Evolutionary conservation across 1,284 basidiomycete species (phyloP), one percentile per base, ranked within the genome.

Genomic region (Microbotryomycetes sp.): DNA sequence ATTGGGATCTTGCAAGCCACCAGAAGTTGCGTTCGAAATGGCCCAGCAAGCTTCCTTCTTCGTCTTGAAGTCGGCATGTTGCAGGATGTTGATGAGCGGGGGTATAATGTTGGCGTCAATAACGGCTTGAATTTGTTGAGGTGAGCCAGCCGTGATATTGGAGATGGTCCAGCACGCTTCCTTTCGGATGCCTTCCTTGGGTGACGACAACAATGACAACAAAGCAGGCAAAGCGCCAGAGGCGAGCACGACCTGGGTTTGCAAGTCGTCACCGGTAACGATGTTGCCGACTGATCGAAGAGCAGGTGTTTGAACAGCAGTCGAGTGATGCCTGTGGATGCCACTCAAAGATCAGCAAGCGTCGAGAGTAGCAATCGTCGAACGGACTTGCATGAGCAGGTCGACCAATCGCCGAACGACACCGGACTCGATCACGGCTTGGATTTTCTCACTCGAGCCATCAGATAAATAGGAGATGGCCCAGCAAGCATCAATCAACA

Each of bases 141-240:
- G 89, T 49, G 89, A 93, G 59, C 96, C 96, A 46, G 96, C 96
- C 54, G 96, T 98, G 76, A 98, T 84, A 79, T 99, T 99, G 62
- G 92, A 97, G 74, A 99, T 98, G 46, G 96, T 99, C 96, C 96
- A 99, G 81, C 96, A 99, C 19, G 96, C 93, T 78, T 99, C 96
- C 81, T 84, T 84, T 69, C 82, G 78, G 70, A 93, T 93, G 59
- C 93, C 94, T 72, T 98, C 94, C 80, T 97, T 97, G 54, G 92
- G 89, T 42, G 92, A 96, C 1, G 89, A 92, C 60, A 98, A 81
- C 19, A 98, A 81, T 45, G 89, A 86, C 51, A 98, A 84, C 49
- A 98, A 83, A 6, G 94, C 94, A 7, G 90, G 87, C 31, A 98
- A 86, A 25, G 94, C 90, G 56, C 94, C 94, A 14, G 92, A 94